Evolutionary conservation across 345 rosid species (phyloP).

Genomic region (Eucalyptus cloeziana): DNA sequence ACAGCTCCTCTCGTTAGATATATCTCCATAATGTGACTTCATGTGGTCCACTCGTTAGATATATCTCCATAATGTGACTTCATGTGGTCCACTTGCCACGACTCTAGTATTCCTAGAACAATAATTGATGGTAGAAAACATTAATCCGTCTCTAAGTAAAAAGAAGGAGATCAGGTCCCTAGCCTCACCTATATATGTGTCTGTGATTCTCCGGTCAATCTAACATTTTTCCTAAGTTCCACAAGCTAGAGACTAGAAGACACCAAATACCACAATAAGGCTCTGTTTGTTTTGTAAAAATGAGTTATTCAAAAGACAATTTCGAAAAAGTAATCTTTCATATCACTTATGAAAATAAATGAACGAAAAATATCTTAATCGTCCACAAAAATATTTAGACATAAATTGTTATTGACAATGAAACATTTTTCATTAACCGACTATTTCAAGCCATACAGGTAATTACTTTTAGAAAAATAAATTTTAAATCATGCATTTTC

Average conservation of each 20-base stretch:
- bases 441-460: no score
- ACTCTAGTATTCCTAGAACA: not conserved
- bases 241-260: no score
- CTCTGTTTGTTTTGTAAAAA: accelerated
- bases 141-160: not conserved
- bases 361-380: no score
- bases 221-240: not conserved
- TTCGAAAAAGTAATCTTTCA: no score
- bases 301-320: no score
- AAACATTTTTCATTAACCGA: accelerated
- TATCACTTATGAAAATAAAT: no score
- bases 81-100: not conserved
- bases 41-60: not conserved
- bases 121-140: not conserved
- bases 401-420: no score
- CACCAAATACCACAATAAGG: not conserved
- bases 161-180: not conserved
- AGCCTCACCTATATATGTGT: not conserved
- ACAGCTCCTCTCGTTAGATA: not conserved
- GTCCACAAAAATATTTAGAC: accelerated
- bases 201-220: not conserved
- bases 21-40: not conserved
- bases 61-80: not conserved
- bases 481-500: not conserved
- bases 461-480: no score